A percentile compares a stretch with the other conserved stretches of the same genome.
Evolutionary conservation across 768 basidiomycete genomes (phyloP).

Genomic region (Nevesoporus exiguus): DNA sequence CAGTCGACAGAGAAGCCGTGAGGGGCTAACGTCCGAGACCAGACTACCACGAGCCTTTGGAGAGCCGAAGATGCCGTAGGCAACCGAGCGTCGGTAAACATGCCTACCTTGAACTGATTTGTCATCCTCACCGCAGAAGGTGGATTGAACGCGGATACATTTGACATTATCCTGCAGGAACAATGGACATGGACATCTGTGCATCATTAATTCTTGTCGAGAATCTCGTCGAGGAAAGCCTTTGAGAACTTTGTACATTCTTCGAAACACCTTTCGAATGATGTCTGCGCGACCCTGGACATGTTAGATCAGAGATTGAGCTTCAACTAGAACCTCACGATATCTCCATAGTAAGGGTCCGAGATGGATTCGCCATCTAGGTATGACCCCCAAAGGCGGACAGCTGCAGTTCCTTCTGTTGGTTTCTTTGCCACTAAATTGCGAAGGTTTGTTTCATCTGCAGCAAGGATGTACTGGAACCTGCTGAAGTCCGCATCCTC

Average conservation of each 20-base stretch:
- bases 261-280: constrained; percentile 74
- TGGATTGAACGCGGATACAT: constrained; percentile 3
- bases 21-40: constrained; percentile 7
- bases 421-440: constrained; percentile 53
- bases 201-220: constrained; percentile 29
- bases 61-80: constrained; percentile 80
- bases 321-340: constrained; percentile 37
- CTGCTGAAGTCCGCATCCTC: constrained; percentile 58
- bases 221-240: constrained; percentile 73
- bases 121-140: neutral
- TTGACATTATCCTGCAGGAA: constrained; percentile 4
- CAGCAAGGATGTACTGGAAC: constrained; percentile 85
- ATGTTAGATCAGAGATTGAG: constrained; percentile 3
- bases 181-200: neutral
- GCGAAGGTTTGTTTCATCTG: constrained; percentile 74
- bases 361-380: constrained; percentile 65
- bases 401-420: constrained; percentile 53
- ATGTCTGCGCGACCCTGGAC: constrained; percentile 40
- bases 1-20: neutral
- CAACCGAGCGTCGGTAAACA: constrained; percentile 76
- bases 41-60: constrained; percentile 95
- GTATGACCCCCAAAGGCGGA: constrained; percentile 81
- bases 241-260: constrained; percentile 73
- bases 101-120: constrained; percentile 66
- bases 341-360: constrained; percentile 83